Evolutionary conservation across 371 early-diverging fungal genomes (phyloP).

Genomic region (Lichtheimia hyalospora): DNA sequence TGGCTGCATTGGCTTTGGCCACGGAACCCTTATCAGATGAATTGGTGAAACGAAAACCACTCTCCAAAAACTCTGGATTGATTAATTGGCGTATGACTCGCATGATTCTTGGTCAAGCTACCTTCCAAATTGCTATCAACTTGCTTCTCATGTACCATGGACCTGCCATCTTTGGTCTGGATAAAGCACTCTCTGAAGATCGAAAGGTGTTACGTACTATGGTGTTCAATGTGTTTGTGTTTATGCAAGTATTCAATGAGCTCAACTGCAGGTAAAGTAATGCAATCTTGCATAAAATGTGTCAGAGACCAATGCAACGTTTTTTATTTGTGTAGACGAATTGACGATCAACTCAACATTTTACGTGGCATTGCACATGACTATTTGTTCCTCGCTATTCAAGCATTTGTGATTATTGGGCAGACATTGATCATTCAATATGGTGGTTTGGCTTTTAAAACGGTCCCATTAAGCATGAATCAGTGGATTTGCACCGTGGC

Average conservation of each 20-base stretch:
- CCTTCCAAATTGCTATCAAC: constrained; percentile 58
- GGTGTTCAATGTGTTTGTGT: constrained; percentile 74
- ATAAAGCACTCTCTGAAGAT: constrained; percentile 1
- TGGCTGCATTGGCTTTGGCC: constrained; percentile 94
- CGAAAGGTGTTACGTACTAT: constrained; percentile 42
- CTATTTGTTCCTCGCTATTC: constrained; percentile 66
- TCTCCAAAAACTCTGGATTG: constrained; percentile 52
- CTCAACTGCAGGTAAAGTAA: constrained; percentile 56
- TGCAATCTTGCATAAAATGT: too few species aligned
- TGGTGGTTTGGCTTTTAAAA: constrained; percentile 83
- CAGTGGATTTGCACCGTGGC: constrained; percentile 80
- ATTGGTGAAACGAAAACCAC: constrained; percentile 53
- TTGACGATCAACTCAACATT: constrained; percentile 74
- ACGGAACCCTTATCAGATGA: constrained; percentile 92
- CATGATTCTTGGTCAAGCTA: constrained; percentile 69
- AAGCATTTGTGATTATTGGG: constrained; percentile 59
- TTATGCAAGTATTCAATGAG: constrained; percentile 73
- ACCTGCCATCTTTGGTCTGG: constrained; percentile 32
- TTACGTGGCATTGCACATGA: constrained; percentile 74
- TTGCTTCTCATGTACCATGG: constrained; percentile 35
- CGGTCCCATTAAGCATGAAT: constrained; percentile 53
- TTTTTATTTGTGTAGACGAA: constrained; percentile 36
- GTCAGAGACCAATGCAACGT: too few species aligned
- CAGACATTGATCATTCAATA: constrained; percentile 84
- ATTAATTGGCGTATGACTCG: constrained; percentile 57